A percentile compares a stretch with the other conserved stretches of the same genome.
phyloP scores from a whole-genome alignment of 441 rosid species.

The Cnidoscolus chayamansa region DNA sequence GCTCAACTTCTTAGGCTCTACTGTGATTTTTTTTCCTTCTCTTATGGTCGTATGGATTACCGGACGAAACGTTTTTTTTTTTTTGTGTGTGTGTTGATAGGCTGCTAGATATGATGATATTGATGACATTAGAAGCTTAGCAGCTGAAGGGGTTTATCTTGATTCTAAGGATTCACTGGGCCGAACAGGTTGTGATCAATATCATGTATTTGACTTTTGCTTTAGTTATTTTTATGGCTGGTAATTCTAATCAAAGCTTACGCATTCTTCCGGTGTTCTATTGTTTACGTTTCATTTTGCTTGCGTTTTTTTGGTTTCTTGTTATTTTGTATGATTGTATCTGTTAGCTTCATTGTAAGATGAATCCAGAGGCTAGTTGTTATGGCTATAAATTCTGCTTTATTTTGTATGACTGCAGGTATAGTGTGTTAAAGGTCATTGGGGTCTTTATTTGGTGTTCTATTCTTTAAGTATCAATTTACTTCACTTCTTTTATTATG shows the following conservation, averaged over 20 bases:
- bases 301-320: neutral
- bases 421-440: too few species aligned
- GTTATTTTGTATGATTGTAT: neutral
- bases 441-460: neutral
- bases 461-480: neutral
- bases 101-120: constrained; percentile 83
- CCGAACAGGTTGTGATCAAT: constrained; percentile 51
- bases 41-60: neutral
- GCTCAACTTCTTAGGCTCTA: neutral
- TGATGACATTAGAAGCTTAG: constrained; percentile 60
- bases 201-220: neutral
- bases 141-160: constrained; percentile 59
- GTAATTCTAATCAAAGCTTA: too few species aligned
- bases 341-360: too few species aligned
- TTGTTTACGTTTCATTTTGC: neutral
- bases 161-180: constrained; percentile 76
- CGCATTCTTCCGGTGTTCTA: neutral
- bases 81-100: constrained; percentile 28
- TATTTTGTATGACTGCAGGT: too few species aligned
- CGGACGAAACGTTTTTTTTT: neutral
- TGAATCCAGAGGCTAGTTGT: neutral
- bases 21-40: too few species aligned
- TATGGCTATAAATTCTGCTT: neutral
- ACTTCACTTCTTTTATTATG: neutral
- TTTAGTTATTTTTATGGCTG: too few species aligned